phyloP scores from a whole-genome alignment of 179 eudicot species.

The Amaranthus tricolor region DNA sequence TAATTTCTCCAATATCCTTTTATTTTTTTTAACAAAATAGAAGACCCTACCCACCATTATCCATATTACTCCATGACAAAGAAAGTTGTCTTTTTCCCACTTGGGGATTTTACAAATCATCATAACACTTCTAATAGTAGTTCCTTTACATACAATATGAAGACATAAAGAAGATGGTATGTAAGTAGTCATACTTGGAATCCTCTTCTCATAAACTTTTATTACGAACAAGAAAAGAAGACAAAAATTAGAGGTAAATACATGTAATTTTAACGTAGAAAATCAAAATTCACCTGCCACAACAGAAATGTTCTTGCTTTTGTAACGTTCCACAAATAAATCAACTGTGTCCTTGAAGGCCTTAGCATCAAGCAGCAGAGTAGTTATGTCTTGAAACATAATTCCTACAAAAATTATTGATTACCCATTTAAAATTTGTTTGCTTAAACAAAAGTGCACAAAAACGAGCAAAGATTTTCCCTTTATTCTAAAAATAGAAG shows the following conservation, averaged over 20 bases:
- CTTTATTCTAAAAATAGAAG: not conserved
- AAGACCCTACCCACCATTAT: slow-evolving; percentile 26
- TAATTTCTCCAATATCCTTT: slow-evolving; percentile 33
- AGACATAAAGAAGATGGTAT: not conserved
- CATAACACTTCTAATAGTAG: not conserved
- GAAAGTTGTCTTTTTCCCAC: slow-evolving; percentile 26
- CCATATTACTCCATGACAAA: slow-evolving; percentile 23
- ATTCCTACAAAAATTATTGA: slow-evolving; percentile 36
- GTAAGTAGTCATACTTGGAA: not conserved
- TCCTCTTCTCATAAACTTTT: not conserved
- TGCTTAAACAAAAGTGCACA: too few species aligned
- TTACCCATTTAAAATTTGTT: not conserved
- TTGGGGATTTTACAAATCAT: not conserved
- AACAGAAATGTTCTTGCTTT: slow-evolving; percentile 46
- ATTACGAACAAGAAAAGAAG: not conserved
- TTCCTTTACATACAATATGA: not conserved
- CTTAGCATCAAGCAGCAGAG: slow-evolving; percentile 53
- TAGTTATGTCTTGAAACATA: slow-evolving; percentile 65
- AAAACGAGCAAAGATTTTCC: not conserved
- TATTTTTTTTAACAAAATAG: slow-evolving; percentile 15
- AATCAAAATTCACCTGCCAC: slow-evolving; percentile 43
- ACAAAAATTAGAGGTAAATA: not conserved
- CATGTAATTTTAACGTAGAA: not conserved
- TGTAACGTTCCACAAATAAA: slow-evolving; percentile 64
- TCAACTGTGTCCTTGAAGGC: slow-evolving; percentile 62